Evolutionary conservation across 2,329 filamentous ascomycete genomes (phyloP).

Genomic region (Fusarium concolor): DNA sequence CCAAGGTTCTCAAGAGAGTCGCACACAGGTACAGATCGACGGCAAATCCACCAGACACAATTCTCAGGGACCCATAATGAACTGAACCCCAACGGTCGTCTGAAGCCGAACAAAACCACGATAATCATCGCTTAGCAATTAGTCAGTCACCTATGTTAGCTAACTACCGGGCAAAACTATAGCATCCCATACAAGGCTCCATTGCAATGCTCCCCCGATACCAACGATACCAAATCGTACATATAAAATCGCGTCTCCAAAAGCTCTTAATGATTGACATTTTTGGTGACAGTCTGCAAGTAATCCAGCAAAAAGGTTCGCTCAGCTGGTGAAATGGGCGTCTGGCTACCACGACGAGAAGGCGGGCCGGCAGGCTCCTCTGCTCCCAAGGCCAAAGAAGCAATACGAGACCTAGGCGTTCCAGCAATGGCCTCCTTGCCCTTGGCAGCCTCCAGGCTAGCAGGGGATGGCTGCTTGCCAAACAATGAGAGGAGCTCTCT

Average conservation of each 20-base stretch:
- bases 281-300: conserved; percentile 67
- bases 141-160: conserved; percentile 8
- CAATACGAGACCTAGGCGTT: conserved; percentile 52
- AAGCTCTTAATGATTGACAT: conserved; percentile 48
- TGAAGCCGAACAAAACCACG: conserved; percentile 1
- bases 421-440: conserved; percentile 43
- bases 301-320: conserved; percentile 82
- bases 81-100: background rate
- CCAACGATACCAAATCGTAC: conserved; percentile 35
- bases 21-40: background rate
- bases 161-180: conserved; percentile 14
- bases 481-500: conserved; percentile 70
- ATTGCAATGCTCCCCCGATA: conserved; percentile 33
- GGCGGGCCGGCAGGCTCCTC: conserved; percentile 47
- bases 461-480: conserved; percentile 56
- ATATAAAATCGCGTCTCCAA: conserved; percentile 22
- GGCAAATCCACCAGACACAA: background rate
- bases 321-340: conserved; percentile 74
- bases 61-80: background rate
- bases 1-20: background rate
- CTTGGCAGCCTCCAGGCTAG: conserved; percentile 40
- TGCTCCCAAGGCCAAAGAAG: conserved; percentile 58
- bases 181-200: conserved; percentile 35
- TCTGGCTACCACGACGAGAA: conserved; percentile 61
- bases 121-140: conserved; percentile 21